phyloP scores from a whole-genome alignment of 176 grass and related monocot genomes.

The Rhynchospora breviuscula region DNA sequence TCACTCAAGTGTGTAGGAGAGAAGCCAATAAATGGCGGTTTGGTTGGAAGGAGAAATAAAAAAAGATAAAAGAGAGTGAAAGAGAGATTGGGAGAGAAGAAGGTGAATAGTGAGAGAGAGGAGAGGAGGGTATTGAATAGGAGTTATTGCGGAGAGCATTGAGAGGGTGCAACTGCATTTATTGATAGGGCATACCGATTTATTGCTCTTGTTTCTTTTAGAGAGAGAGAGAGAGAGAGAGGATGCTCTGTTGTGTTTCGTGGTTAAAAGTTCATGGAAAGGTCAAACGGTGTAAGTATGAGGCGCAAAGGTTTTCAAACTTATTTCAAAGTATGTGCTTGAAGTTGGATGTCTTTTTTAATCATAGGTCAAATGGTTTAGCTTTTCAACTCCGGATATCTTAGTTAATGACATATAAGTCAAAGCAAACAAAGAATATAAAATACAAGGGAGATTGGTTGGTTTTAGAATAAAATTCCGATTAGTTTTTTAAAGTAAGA shows the following conservation, averaged over 20 bases:
- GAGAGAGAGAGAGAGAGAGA: constrained; percentile 31
- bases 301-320: constrained; percentile 1
- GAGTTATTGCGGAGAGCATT: constrained; percentile 74
- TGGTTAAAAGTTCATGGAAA: constrained; percentile 21
- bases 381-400: not conserved
- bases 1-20: constrained; percentile 1
- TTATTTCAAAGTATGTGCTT: not conserved
- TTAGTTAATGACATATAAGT: not conserved
- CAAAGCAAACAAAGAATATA: not conserved
- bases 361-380: constrained; percentile 1
- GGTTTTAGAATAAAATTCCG: too few species aligned
- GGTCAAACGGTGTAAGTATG: constrained; percentile 25
- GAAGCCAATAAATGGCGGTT: constrained; percentile 10
- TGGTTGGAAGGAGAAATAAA: constrained; percentile 12
- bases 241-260: not conserved
- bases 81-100: constrained; percentile 21
- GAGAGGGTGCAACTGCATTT: constrained; percentile 97
- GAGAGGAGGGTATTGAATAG: constrained; percentile 59
- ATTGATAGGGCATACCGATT: constrained; percentile 76
- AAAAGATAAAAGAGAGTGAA: not conserved
- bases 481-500: too few species aligned
- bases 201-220: constrained; percentile 13
- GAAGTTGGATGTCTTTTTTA: not conserved
- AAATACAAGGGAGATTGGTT: too few species aligned
- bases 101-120: constrained; percentile 29